Conservation (phyloP, 108 stramenopile genomes). For the Nitzschia sp. region DNA sequence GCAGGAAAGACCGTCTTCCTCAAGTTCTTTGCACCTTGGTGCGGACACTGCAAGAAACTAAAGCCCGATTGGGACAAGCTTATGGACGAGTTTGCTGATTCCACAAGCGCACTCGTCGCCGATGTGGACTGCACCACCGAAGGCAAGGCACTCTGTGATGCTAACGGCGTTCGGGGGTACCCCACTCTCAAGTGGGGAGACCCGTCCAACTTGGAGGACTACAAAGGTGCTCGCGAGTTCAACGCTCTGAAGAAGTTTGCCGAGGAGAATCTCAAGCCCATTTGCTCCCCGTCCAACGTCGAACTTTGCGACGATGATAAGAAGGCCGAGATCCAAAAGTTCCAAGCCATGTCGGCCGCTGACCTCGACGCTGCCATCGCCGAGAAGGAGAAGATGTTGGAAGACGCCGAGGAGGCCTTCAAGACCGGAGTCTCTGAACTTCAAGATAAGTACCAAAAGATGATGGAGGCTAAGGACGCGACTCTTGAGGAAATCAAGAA, state of each 20-base stretch:
- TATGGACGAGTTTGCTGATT: constrained; percentile 58
- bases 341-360: constrained; percentile 50
- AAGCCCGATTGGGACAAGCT: constrained; percentile 85
- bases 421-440: constrained; percentile 71
- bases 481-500: constrained; percentile 76
- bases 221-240: constrained; percentile 81
- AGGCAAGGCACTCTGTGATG: constrained; percentile 68
- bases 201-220: constrained; percentile 69
- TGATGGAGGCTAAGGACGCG: constrained; percentile 72
- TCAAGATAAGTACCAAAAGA: constrained; percentile 63
- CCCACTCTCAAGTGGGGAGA: constrained; percentile 88
- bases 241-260: constrained; percentile 73
- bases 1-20: constrained; percentile 82
- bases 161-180: constrained; percentile 79
- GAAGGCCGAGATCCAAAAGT: constrained; percentile 78
- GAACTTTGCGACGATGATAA: constrained; percentile 77
- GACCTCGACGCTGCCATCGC: constrained; percentile 61
- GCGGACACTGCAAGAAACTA: constrained; percentile 55
- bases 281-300: constrained; percentile 59
- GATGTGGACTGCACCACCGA: constrained; percentile 90
- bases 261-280: constrained; percentile 67
- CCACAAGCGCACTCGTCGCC: constrained; percentile 60
- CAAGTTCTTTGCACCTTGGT: constrained; percentile 86
- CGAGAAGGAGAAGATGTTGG: constrained; percentile 70
- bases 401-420: constrained; percentile 67